Evolutionary conservation across 768 basidiomycete species (phyloP).

Genomic region (Cystofilobasidium capitatum): DNA sequence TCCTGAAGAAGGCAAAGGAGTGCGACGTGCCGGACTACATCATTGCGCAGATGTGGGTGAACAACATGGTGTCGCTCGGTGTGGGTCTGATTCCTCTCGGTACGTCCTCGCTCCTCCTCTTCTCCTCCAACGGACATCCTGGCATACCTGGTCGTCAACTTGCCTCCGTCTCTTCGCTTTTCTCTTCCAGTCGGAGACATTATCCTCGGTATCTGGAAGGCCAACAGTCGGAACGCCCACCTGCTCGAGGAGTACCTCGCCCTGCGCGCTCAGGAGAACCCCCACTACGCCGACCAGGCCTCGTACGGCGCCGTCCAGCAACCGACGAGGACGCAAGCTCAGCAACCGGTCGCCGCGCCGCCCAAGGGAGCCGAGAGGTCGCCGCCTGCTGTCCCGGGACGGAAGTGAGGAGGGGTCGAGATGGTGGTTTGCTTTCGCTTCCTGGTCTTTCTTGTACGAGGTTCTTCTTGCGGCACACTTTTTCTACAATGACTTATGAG

Average conservation of each 20-base stretch:
- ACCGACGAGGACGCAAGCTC: background rate
- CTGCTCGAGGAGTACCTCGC: slow-evolving; percentile 23
- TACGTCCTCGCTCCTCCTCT: background rate
- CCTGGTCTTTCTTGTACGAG: too few species aligned
- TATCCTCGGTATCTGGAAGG: slow-evolving; percentile 22
- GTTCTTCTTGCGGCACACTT: too few species aligned
- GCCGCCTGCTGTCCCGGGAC: background rate
- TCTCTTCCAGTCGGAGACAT: slow-evolving; percentile 1
- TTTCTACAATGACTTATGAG: too few species aligned
- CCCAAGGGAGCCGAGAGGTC: background rate
- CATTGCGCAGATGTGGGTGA: slow-evolving; percentile 8
- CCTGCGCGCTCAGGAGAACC: slow-evolving; percentile 12
- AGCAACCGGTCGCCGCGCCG: background rate
- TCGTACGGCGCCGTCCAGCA: background rate
- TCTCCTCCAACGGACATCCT: background rate
- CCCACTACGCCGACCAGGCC: background rate
- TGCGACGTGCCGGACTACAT: slow-evolving; percentile 21
- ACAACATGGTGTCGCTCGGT: slow-evolving; percentile 20
- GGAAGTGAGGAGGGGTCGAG: background rate
- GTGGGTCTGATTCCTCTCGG: slow-evolving; percentile 9
- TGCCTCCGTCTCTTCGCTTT: background rate
- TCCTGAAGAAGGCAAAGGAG: slow-evolving; percentile 22
- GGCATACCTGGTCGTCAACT: background rate
- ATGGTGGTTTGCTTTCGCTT: too few species aligned
- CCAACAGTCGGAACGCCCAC: slow-evolving; percentile 13